A percentile compares a stretch with the other conserved stretches of the same genome.
phyloP scores from a whole-genome alignment of 805 yeast genomes.

The Teunomyces kruisii region DNA sequence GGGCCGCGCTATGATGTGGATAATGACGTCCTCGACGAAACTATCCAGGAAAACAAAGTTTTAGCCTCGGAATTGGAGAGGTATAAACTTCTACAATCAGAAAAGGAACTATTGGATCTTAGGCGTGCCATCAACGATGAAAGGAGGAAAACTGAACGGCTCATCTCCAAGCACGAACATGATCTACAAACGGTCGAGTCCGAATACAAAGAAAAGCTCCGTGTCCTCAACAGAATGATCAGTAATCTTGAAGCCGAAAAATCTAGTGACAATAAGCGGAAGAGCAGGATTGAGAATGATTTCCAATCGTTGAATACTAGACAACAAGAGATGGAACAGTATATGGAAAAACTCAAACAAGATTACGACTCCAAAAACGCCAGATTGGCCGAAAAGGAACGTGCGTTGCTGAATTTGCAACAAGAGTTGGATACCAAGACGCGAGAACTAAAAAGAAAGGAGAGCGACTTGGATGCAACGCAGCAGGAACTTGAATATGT shows the following conservation, averaged over 20 bases:
- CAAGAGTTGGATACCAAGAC: background rate
- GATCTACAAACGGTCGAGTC: background rate
- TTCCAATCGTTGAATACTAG: background rate
- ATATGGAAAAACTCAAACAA: background rate
- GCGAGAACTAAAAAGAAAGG: background rate
- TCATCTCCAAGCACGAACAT: background rate
- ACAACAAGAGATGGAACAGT: background rate
- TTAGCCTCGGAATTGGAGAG: background rate
- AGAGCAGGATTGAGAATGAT: background rate
- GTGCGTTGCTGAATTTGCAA: background rate
- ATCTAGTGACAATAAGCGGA: background rate
- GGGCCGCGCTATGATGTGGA: slow-evolving; percentile 9
- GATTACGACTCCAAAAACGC: background rate
- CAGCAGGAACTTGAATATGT: slow-evolving; percentile 7
- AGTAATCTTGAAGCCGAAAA: background rate
- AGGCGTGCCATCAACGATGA: background rate
- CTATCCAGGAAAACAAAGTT: slow-evolving; percentile 5
- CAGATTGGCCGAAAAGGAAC: slow-evolving; percentile 1
- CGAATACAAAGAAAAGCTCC: background rate
- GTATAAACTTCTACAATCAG: background rate
- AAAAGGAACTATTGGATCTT: slow-evolving; percentile 2
- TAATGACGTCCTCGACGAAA: slow-evolving; percentile 14
- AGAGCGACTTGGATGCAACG: background rate
- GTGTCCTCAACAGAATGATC: background rate
- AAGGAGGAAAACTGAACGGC: background rate